phyloP scores from a whole-genome alignment of 2,329 filamentous ascomycete genomes.

The Magnaporthiopsis rhizophila region DNA sequence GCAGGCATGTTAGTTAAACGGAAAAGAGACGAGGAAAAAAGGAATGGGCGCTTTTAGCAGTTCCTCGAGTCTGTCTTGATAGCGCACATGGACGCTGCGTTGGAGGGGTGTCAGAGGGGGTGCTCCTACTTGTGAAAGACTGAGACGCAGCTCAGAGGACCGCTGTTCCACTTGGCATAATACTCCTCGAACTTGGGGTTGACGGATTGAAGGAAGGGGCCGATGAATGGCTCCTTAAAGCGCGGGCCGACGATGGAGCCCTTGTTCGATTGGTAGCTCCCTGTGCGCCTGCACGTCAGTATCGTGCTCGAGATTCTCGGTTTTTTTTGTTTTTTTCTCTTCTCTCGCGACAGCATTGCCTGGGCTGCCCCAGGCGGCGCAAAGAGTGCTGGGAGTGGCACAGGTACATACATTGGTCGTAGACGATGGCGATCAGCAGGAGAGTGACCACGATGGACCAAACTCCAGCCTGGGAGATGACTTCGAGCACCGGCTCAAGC shows the following conservation, averaged over 20 bases:
- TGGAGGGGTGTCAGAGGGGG: not conserved
- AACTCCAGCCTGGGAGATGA: slow-evolving; percentile 47
- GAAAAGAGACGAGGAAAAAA: not conserved
- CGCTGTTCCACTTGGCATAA: slow-evolving; percentile 85
- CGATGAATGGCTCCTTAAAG: slow-evolving; percentile 79
- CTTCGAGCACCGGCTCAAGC: slow-evolving; percentile 46
- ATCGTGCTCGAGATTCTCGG: not conserved
- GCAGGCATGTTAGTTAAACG: not conserved
- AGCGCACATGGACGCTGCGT: not conserved
- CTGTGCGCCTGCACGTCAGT: slow-evolving; percentile 33
- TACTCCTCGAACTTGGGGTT: slow-evolving; percentile 90
- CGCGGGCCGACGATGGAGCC: slow-evolving; percentile 66
- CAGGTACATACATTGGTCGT: slow-evolving; percentile 73
- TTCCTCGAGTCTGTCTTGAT: not conserved
- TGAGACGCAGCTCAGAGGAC: slow-evolving; percentile 88
- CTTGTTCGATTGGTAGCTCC: slow-evolving; percentile 67
- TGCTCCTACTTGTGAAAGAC: slow-evolving; percentile 90
- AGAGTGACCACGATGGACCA: slow-evolving; percentile 62
- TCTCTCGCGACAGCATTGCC: not conserved
- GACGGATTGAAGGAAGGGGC: slow-evolving; percentile 89
- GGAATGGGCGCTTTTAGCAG: not conserved
- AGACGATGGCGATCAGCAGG: slow-evolving; percentile 63
- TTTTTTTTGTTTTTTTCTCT: too few relatives aligned
- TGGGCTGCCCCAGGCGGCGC: too few relatives aligned
- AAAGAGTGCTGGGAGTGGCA: not conserved